phyloP scores from a whole-genome alignment of 1,284 basidiomycete species.

The Cutaneotrichosporon sp. region DNA sequence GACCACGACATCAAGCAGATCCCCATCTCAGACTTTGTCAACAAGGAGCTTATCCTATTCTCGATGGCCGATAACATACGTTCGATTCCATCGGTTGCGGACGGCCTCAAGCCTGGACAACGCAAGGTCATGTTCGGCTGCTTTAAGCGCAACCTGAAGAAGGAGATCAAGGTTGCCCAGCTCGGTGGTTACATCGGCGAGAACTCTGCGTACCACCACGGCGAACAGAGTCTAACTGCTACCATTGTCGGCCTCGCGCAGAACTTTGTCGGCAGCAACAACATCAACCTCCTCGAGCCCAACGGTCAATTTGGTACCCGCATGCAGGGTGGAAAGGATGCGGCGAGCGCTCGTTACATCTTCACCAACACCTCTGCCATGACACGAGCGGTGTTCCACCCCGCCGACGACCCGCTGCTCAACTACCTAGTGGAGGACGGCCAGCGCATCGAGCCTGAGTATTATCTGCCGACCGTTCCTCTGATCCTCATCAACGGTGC shows the following conservation, averaged over 20 bases:
- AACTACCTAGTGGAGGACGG: slow-evolving; percentile 87
- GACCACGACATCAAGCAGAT: slow-evolving; percentile 87
- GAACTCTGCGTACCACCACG: slow-evolving; percentile 95
- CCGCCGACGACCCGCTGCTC: slow-evolving; percentile 80
- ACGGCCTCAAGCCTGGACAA: slow-evolving; percentile 98
- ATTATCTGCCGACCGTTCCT: slow-evolving; percentile 88
- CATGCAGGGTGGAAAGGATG: slow-evolving; percentile 82
- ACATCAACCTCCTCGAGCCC: slow-evolving; percentile 84
- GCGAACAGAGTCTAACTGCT: slow-evolving; percentile 77
- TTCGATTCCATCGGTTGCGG: slow-evolving; percentile 88
- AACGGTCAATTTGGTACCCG: slow-evolving; percentile 97
- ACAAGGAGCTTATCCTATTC: slow-evolving; percentile 96
- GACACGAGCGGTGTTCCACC: slow-evolving; percentile 76
- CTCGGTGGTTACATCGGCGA: slow-evolving; percentile 92
- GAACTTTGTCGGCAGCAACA: slow-evolving; percentile 93
- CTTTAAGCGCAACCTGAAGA: slow-evolving; percentile 91
- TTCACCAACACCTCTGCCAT: slow-evolving; percentile 80
- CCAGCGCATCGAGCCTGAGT: slow-evolving; percentile 85
- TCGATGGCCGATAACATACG: slow-evolving; percentile 99
- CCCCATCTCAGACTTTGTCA: slow-evolving; percentile 91
- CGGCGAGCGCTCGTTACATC: slow-evolving; percentile 96
- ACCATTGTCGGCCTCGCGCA: slow-evolving; percentile 96
- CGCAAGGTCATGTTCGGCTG: slow-evolving; percentile 94
- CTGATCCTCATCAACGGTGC: slow-evolving; percentile 90
- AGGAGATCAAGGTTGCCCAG: slow-evolving; percentile 95